Conservation (phyloP, 768 basidiomycete genomes). For the Hypsizygus marmoreus region DNA sequence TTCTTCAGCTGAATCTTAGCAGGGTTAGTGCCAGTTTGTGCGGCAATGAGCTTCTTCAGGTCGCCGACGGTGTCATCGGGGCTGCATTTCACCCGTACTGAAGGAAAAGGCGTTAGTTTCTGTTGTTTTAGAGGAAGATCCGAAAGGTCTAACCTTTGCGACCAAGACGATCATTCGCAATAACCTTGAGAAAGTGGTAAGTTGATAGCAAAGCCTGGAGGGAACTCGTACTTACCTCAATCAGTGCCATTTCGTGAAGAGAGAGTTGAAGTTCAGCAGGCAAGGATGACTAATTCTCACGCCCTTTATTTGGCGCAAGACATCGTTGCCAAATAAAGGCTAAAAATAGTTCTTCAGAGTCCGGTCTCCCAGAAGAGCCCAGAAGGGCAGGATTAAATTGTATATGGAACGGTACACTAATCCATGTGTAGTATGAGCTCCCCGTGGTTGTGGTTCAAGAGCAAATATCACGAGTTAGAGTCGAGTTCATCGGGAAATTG, state of each 20-base stretch:
- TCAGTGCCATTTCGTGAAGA: slow-evolving; percentile 28
- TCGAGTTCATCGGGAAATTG: no score
- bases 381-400: no score
- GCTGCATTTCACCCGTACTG: slow-evolving; percentile 95
- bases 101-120: not conserved
- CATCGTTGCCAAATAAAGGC: no score
- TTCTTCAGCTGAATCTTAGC: slow-evolving; percentile 94
- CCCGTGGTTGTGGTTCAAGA: no score
- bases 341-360: no score
- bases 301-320: no score
- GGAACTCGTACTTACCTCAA: slow-evolving; percentile 42
- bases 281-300: no score
- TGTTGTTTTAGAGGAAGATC: not conserved
- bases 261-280: not conserved
- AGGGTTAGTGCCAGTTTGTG: slow-evolving; percentile 88
- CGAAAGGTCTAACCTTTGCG: slow-evolving; percentile 70
- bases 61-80: slow-evolving; percentile 97
- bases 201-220: not conserved
- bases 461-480: no score
- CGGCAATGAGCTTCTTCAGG: slow-evolving; percentile 94
- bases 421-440: no score
- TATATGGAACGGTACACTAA: no score
- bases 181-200: slow-evolving; percentile 65
- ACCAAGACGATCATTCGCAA: slow-evolving; percentile 94
- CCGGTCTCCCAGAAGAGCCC: no score